Percentiles rank a stretch among this genome's conserved stretches.
Conservation (phyloP, 768 basidiomycete species). For the Russula sp. region DNA sequence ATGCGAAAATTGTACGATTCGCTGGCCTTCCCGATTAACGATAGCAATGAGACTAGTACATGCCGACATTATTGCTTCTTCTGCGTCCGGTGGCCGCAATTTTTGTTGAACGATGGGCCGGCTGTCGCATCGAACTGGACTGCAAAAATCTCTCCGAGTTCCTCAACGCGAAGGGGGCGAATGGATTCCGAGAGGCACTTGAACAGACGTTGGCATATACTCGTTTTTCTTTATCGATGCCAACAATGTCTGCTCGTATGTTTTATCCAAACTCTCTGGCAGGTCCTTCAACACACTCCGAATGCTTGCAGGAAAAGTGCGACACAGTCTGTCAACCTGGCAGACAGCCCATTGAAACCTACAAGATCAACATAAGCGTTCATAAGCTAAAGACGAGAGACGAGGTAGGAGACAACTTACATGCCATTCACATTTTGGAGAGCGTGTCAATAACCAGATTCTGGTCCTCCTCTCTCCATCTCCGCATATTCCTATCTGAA, state of each 20-base stretch:
- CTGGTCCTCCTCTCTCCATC: conserved; percentile 8
- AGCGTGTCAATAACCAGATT: conserved; percentile 2
- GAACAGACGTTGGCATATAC: conserved; percentile 17
- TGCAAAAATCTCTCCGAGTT: not conserved
- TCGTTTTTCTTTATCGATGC: conserved; percentile 2
- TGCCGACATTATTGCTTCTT: not conserved
- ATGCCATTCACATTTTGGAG: conserved; percentile 17
- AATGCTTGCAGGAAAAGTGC: not conserved
- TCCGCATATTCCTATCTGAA: not conserved
- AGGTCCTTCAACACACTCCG: not conserved
- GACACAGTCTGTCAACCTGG: conserved; percentile 6
- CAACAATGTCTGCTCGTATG: not conserved
- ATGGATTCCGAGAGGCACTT: conserved; percentile 9
- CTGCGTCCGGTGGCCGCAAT: too few species aligned
- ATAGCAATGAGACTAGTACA: too few species aligned
- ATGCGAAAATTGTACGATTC: not conserved
- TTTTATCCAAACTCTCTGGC: conserved; percentile 8
- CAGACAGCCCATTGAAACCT: conserved; percentile 19
- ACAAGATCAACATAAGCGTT: not conserved
- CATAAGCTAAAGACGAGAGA: too few species aligned
- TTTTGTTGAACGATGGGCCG: not conserved
- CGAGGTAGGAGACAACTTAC: not conserved
- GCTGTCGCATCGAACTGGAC: not conserved
- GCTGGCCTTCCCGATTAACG: too few species aligned
- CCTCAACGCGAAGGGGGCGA: not conserved